Evolutionary conservation across 2,329 filamentous ascomycete genomes (phyloP), one percentile per base, ranked within the genome.

Genomic region (Coleophoma eucalyptorum): DNA sequence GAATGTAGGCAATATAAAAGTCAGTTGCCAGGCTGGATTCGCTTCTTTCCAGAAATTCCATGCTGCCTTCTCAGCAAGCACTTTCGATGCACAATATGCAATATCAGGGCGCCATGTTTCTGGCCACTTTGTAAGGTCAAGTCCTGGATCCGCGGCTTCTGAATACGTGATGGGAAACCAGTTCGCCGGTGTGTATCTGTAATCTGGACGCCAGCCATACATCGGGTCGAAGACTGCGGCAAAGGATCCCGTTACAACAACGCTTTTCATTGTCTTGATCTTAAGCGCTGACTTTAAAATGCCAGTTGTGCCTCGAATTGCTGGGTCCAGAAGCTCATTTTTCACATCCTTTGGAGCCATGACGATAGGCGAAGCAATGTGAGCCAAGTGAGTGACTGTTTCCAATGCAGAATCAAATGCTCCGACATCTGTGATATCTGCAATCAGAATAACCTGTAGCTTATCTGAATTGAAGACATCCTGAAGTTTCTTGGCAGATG

Each of bases 171-270:
- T 38, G 16, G 35, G 35, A 38, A 16, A 33, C 43, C 43, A 46
- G 19, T 46, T 26, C 6, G 21, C 11, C 13, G 26, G 21, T 16
- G 21, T 46, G 21, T 46, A 46, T 34, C 4, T 46, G 32, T 46
- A 35, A 16, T 32, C 31, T n/a, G 18, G 12, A 18, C 43, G 21
- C 43, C 43, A 46, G 8, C 43, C 43, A 15, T 46, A 20, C 19
- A 34, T 18, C 13, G 32, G 5, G 18, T 46, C 43, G 18, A 46
- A n/a, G 11, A 46, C 43, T 12, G 43, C 13, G 18, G 43, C 46
- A 48, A 48, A 48, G 7, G 33, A 48, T 13, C 45, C 26, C 12
- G 45, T 48, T n/a, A 48, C 4, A 20, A 48, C 45, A 40, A 48
- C 34, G 11, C 33, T 48, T 31, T 48, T 48, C 15, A 48, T 12